These are phyloP conservation scores for Hura crepitans DNA, from an alignment of 441 rosid species.

Conservation along the genomic window DNA sequence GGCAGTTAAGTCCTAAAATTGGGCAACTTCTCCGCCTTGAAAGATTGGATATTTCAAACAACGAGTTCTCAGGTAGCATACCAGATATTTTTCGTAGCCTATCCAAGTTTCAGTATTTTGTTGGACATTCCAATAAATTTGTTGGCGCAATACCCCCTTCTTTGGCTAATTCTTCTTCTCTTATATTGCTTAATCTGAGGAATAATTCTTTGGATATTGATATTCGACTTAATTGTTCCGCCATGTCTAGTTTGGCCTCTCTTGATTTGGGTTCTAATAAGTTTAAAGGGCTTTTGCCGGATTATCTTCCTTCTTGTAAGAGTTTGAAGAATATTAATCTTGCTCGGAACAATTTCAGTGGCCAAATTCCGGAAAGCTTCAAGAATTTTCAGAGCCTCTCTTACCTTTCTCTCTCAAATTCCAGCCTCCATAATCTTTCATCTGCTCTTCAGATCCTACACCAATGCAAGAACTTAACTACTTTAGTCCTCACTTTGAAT, in stretches of 20 bases:
- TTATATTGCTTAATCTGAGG: slow-evolving; percentile 57
- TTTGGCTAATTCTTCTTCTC: slow-evolving; percentile 47
- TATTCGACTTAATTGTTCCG: slow-evolving; percentile 52
- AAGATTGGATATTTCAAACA: slow-evolving; percentile 55
- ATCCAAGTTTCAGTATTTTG: slow-evolving; percentile 35
- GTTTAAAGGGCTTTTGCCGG: slow-evolving; percentile 53
- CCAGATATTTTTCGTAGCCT: slow-evolving; percentile 55
- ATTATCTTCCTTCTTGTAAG: slow-evolving; percentile 53
- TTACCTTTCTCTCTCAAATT: slow-evolving; percentile 58
- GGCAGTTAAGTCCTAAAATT: slow-evolving; percentile 38
- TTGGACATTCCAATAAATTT: slow-evolving; percentile 49
- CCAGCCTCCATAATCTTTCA: slow-evolving; percentile 46
- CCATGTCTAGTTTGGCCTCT: slow-evolving; percentile 49
- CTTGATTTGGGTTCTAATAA: slow-evolving; percentile 65
- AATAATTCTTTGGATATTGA: slow-evolving; percentile 62
- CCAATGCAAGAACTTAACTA: slow-evolving; percentile 52
- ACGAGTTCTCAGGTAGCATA: slow-evolving; percentile 47
- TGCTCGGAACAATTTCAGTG: slow-evolving; percentile 55
- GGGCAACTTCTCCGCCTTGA: slow-evolving; percentile 42
- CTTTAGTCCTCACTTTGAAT: slow-evolving; percentile 58
- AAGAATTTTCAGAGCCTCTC: slow-evolving; percentile 50
- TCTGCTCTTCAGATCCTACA: slow-evolving; percentile 54
- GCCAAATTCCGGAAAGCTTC: slow-evolving; percentile 57
- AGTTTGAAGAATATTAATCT: slow-evolving; percentile 53
- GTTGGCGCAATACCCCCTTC: slow-evolving; percentile 54